Evolutionary conservation across 768 basidiomycete genomes (phyloP).

Genomic region (Pulveroboletus sp.): DNA sequence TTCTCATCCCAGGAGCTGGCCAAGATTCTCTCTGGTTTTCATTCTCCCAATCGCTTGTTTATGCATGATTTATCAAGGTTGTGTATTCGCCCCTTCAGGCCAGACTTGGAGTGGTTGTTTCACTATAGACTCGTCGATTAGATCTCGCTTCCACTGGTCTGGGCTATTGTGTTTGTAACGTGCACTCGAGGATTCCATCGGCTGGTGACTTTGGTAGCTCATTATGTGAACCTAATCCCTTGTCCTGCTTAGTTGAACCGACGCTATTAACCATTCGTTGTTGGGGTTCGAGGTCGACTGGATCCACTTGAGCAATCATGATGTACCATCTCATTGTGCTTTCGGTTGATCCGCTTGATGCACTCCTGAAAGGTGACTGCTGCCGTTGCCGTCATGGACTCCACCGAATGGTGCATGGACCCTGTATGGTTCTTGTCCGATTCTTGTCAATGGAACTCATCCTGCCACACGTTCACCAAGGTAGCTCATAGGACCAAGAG

Average conservation of each 20-base stretch:
- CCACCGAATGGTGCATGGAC: neutral
- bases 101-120: constrained; percentile 9
- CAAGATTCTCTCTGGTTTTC: constrained; percentile 1
- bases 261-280: neutral
- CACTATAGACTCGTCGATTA: neutral
- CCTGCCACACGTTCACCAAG: neutral
- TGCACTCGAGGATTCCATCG: constrained; percentile 8
- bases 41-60: constrained; percentile 2
- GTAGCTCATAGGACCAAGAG: neutral
- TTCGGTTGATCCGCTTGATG: neutral
- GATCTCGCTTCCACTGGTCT: constrained; percentile 14
- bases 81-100: constrained; percentile 2
- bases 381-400: neutral
- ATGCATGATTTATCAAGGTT: constrained; percentile 13
- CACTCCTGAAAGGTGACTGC: neutral
- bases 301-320: neutral
- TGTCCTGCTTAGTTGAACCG: constrained; percentile 10
- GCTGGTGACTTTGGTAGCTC: constrained; percentile 11
- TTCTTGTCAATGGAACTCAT: neutral
- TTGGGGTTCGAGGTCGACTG: neutral
- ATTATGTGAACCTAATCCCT: constrained; percentile 2
- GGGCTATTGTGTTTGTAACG: constrained; percentile 3
- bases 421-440: neutral
- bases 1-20: constrained; percentile 11
- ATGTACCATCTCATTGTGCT: neutral